A percentile compares a stretch with the other conserved stretches of the same genome.
phyloP scores from a whole-genome alignment of 1,139 yeast species.

The Lodderomyces jiufengensis region DNA sequence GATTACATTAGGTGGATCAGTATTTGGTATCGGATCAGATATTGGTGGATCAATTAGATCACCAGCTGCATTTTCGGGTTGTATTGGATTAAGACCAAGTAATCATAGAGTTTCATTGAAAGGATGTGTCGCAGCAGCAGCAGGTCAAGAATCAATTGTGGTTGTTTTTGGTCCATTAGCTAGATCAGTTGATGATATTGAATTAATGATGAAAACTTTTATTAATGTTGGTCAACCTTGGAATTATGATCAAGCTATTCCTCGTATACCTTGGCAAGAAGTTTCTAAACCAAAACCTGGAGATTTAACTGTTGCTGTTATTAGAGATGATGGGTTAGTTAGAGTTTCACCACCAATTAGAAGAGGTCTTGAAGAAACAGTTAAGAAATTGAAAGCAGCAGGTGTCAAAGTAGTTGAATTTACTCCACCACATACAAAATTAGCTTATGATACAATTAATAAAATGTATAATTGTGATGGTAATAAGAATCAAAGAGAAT shows the following conservation, averaged over 20 bases:
- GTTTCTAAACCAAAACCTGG: conserved; percentile 42
- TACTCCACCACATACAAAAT: conserved; percentile 49
- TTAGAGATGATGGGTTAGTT: conserved; percentile 39
- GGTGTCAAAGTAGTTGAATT: conserved; percentile 39
- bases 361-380: conserved; percentile 28
- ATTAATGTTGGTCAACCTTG: conserved; percentile 67
- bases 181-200: conserved; percentile 59
- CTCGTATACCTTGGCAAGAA: conserved; percentile 57
- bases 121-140: conserved; percentile 53
- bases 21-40: conserved; percentile 70
- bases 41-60: conserved; percentile 78
- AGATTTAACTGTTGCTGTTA: conserved; percentile 34
- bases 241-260: conserved; percentile 56
- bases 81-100: conserved; percentile 67
- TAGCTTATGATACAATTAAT: conserved; percentile 51
- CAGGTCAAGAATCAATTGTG: conserved; percentile 56
- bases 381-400: conserved; percentile 26
- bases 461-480: conserved; percentile 58
- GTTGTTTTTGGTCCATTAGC: conserved; percentile 65
- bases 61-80: conserved; percentile 71
- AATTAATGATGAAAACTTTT: conserved; percentile 54
- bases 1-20: conserved; percentile 61
- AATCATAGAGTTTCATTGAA: conserved; percentile 52
- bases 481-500: conserved; percentile 47
- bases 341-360: conserved; percentile 55